Evolutionary conservation across 306 rosid genomes (phyloP).

Genomic region (Quercus cerris): DNA sequence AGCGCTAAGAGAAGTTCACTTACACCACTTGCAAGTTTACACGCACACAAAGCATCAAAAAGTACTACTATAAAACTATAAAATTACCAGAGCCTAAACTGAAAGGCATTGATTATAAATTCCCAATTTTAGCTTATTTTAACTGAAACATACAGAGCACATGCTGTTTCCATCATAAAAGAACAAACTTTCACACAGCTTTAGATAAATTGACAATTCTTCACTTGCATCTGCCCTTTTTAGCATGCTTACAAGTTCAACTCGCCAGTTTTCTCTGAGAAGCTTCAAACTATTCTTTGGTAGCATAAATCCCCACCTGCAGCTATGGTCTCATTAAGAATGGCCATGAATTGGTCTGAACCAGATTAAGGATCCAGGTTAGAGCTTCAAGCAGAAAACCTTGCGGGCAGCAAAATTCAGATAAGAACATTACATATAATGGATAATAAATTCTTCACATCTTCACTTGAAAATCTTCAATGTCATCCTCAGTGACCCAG

Average conservation of each 20-base stretch:
- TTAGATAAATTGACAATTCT: slow-evolving; percentile 5
- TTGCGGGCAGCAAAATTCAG: slow-evolving; percentile 26
- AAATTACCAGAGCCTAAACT: no score
- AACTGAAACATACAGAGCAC: no score
- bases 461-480: slow-evolving; percentile 76
- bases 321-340: slow-evolving; percentile 62
- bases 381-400: slow-evolving; percentile 85
- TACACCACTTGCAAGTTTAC: no score
- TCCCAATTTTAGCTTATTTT: no score
- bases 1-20: no score
- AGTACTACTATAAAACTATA: no score
- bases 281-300: slow-evolving; percentile 82
- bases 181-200: neutral
- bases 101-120: no score
- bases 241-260: slow-evolving; percentile 8
- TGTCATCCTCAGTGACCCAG: slow-evolving; percentile 20
- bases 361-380: slow-evolving; percentile 77
- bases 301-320: slow-evolving; percentile 54
- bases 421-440: neutral
- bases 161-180: no score
- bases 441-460: slow-evolving; percentile 65
- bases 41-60: no score
- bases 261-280: slow-evolving; percentile 62
- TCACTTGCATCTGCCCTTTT: no score
- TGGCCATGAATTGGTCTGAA: slow-evolving; percentile 75